Evolutionary conservation across 176 grass and related monocot species (phyloP), one percentile per base, ranked within the genome.

Genomic region (Thinopyrum elongatum): DNA sequence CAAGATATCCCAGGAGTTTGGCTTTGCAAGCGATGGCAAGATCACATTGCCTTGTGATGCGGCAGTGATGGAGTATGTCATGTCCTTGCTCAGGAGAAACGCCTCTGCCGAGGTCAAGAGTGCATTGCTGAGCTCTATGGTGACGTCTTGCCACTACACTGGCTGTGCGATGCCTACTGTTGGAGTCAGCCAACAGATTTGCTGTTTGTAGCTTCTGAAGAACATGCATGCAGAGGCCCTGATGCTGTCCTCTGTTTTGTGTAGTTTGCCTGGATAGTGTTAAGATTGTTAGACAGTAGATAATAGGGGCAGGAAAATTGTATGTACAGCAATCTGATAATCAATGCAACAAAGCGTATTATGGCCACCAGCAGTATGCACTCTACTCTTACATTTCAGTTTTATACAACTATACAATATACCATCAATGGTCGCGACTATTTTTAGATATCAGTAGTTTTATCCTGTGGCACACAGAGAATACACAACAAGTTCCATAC

Each of bases 11-110:
- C 88, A 73, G 76, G 90, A 90, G 65, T 97, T 92, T 4, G 85
- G 92, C 2, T 94, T 90, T 51, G 27, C 22, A 0, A 36, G 28
- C 1, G 39, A 88, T 8, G 87, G 83, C 4, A 78, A 60, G 14
- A 92, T 97, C 66, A 89, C 38, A 7, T 22, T 97, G 12, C 85
- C 87, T 2, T 94, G 94, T 28, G 88, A 97, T 22, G 87, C 91
- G 0, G 59, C 33, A 7, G 70, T 86, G 5, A 80, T 94, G 92
- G 89, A 92, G 82, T 93, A 94, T 15, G 89, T 38, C 22, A 86
- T 97, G 77, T 76, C 60, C 21, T 79, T 92, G 76, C 55, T 94
- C 29, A 83, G 80, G 25, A 89, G 79, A 70, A 66, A 69, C n/a
- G 61, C 84, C 7, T 91, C 91, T 0, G n/a, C 60, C 3, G 94